Evolutionary conservation across 1,284 basidiomycete species (phyloP).

Genomic region (Moesziomyces aphidis): DNA sequence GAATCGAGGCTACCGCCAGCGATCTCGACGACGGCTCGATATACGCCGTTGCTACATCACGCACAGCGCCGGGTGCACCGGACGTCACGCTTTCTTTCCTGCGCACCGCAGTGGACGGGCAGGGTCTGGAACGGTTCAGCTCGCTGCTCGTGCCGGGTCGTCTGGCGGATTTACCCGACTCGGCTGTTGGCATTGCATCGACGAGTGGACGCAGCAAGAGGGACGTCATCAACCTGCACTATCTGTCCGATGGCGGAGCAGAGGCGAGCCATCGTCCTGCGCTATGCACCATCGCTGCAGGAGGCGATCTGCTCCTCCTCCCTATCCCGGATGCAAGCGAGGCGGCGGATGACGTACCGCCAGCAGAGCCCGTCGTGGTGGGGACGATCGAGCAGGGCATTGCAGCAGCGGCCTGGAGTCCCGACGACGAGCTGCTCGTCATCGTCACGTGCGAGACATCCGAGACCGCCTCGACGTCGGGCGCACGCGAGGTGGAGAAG

Average conservation of each 20-base stretch:
- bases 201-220: conserved; percentile 10
- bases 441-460: conserved; percentile 69
- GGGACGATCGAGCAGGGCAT: conserved; percentile 89
- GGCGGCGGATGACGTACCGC: conserved; percentile 11
- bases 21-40: conserved; percentile 39
- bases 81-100: conserved; percentile 37
- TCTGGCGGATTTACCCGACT: conserved; percentile 18
- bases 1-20: conserved; percentile 34
- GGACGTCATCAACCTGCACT: conserved; percentile 52
- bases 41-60: conserved; percentile 41
- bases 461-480: conserved; percentile 18
- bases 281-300: conserved; percentile 56
- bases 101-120: background rate
- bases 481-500: conserved; percentile 71
- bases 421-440: conserved; percentile 86
- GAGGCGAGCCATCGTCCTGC: conserved; percentile 51
- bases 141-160: conserved; percentile 35
- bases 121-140: conserved; percentile 14
- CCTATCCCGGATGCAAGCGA: conserved; percentile 24
- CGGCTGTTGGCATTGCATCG: conserved; percentile 21
- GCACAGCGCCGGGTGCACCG: conserved; percentile 21
- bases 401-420: conserved; percentile 85
- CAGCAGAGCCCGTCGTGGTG: conserved; percentile 51
- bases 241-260: conserved; percentile 59
- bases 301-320: conserved; percentile 62